phyloP scores from a whole-genome alignment of 495 filamentous ascomycete genomes.

The Parathielavia appendiculata region DNA sequence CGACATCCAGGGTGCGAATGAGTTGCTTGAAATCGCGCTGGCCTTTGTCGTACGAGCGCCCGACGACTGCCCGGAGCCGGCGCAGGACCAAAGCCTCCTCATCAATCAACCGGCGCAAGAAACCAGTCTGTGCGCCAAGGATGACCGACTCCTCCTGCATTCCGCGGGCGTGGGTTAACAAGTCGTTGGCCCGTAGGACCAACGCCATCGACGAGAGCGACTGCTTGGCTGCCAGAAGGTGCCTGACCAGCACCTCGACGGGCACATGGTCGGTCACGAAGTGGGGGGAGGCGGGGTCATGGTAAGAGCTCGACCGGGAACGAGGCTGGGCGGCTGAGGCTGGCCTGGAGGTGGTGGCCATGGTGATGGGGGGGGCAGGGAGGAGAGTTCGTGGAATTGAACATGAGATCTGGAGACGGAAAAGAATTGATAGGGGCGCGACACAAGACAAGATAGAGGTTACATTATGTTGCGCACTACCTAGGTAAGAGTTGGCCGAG shows the following conservation, averaged over 20 bases:
- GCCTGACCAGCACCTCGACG: conserved; percentile 69
- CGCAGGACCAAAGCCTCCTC: conserved; percentile 67
- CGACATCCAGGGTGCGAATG: conserved; percentile 65
- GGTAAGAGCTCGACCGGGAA: conserved; percentile 16
- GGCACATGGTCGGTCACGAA: conserved; percentile 36
- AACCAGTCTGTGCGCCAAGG: conserved; percentile 69
- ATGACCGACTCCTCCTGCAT: conserved; percentile 77
- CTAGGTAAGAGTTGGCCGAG: not conserved
- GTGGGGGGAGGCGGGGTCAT: conserved; percentile 17
- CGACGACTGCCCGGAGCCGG: conserved; percentile 58
- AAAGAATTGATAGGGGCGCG: not conserved
- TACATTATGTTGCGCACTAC: not conserved
- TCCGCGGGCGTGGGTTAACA: conserved; percentile 69
- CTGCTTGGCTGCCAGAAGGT: conserved; percentile 84
- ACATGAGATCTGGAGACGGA: not conserved
- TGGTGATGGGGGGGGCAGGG: conserved; percentile 2
- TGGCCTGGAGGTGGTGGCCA: conserved; percentile 13
- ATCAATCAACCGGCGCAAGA: conserved; percentile 65
- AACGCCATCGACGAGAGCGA: conserved; percentile 81
- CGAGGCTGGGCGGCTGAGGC: conserved; percentile 17
- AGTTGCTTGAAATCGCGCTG: conserved; percentile 51
- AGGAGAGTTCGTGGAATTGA: not conserved
- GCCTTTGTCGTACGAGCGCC: conserved; percentile 45
- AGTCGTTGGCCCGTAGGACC: conserved; percentile 81
- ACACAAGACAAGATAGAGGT: not conserved